Evolutionary conservation across 2,329 filamentous ascomycete genomes (phyloP).

Genomic region (Colletotrichum destructivum): DNA sequence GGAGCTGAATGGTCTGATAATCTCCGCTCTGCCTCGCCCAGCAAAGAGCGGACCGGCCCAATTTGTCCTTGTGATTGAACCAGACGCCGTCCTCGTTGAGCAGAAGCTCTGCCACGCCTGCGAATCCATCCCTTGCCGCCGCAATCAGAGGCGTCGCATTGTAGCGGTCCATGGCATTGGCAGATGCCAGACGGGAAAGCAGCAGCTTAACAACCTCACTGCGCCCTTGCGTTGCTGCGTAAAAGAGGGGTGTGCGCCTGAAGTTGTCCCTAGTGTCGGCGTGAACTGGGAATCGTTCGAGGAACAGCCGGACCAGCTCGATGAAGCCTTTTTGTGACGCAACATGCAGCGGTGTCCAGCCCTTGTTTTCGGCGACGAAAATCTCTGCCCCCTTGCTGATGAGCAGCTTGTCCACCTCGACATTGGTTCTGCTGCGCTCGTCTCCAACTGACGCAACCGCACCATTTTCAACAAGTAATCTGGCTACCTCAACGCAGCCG

Average conservation of each 20-base stretch:
- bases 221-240: neutral
- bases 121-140: slow-evolving; percentile 8
- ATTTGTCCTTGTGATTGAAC: neutral
- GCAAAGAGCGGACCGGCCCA: neutral
- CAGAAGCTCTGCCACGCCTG: neutral
- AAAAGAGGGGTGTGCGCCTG: neutral
- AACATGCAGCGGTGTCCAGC: neutral
- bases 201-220: neutral
- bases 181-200: neutral
- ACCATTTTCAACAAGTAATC: no score
- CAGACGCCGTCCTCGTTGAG: neutral
- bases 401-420: no score
- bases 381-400: no score
- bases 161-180: neutral
- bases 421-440: no score
- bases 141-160: slow-evolving; percentile 11
- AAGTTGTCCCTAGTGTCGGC: neutral
- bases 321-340: neutral
- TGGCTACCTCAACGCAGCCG: no score
- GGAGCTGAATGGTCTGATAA: neutral
- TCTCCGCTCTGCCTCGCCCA: neutral
- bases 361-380: neutral
- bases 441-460: no score
- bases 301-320: neutral
- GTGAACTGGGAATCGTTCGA: neutral